A percentile compares a stretch with the other conserved stretches of the same genome.
Conservation (phyloP, 1,139 yeast species). For the Schwanniomyces etchellsii region DNA sequence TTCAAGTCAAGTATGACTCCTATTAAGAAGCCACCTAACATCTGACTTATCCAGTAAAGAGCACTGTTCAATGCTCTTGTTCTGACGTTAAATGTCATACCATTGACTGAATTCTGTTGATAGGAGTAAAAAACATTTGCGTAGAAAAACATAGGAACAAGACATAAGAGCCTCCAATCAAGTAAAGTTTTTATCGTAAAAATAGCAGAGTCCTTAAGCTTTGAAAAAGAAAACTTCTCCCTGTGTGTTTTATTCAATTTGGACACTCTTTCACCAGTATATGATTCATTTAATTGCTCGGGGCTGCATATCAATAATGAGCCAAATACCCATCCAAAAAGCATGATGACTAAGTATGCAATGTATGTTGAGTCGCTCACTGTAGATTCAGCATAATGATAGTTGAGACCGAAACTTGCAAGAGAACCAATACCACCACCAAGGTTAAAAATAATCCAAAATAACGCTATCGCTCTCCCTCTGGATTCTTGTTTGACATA, state of each 20-base stretch:
- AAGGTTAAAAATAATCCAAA: slow-evolving; percentile 60
- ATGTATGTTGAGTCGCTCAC: slow-evolving; percentile 52
- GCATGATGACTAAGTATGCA: slow-evolving; percentile 53
- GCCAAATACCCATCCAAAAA: slow-evolving; percentile 38
- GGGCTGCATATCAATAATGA: slow-evolving; percentile 47
- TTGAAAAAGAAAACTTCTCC: too few relatives aligned
- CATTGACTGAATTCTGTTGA: slow-evolving; percentile 55
- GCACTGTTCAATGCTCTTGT: slow-evolving; percentile 57
- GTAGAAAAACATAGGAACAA: slow-evolving; percentile 59
- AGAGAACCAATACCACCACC: slow-evolving; percentile 59
- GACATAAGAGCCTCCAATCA: slow-evolving; percentile 31
- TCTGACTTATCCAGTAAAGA: slow-evolving; percentile 57
- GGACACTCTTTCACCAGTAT: slow-evolving; percentile 52
- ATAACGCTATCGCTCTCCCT: slow-evolving; percentile 50
- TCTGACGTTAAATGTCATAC: slow-evolving; percentile 50
- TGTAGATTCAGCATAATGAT: slow-evolving; percentile 27
- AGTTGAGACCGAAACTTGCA: slow-evolving; percentile 49
- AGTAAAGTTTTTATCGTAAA: slow-evolving; percentile 42
- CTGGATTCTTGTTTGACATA: slow-evolving; percentile 51
- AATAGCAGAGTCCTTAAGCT: slow-evolving; percentile 39
- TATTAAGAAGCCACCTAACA: slow-evolving; percentile 48
- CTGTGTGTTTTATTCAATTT: too few relatives aligned
- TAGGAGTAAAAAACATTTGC: slow-evolving; percentile 65
- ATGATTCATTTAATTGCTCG: slow-evolving; percentile 43
- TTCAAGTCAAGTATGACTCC: slow-evolving; percentile 45